Evolutionary conservation across 148 eudicot genomes (phyloP), one percentile per base, ranked within the genome.

Genomic region (Tetragonia tetragonoides): DNA sequence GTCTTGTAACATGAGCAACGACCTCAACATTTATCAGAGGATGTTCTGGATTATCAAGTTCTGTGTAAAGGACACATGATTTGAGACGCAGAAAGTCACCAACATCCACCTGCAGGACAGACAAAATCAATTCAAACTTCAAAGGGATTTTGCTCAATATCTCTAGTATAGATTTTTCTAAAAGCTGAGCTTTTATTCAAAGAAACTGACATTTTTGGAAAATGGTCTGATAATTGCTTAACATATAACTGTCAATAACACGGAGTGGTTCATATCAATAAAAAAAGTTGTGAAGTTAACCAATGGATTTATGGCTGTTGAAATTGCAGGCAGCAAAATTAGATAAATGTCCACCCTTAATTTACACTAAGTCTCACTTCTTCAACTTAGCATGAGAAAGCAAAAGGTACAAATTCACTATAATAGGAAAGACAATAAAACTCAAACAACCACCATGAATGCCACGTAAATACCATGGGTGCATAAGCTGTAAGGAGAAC

Each of bases 1-100:
- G 99, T 84, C 97, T 88, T 70, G 99, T 93, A 84, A 95, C 98
- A 80, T 95, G 99, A 59, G 99, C 99, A 41, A 93, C 91, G 56
- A 95, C 99, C 89, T 95, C 98, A 65, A 95, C 83, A 66, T 90
- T 88, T 70, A 95, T 93, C 10, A 95, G 77, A 65, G 99, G 99
- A 81, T 80, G 88, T 62, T 93, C 95, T 39, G 92, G 83, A 80
- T 83, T 78, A 81, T 91, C 92, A 57, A 80, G 73, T 85, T 95
- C 99, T 21, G 98, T 95, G 84, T 90, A 93, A 76, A 95, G 85
- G 39, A 95, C 92, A 65, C 99, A 95, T 5, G 99, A 89, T 80
- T 90, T 95, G 84, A 95, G 85, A 67, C 99, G 92, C 87, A 93
- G 80, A 83, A 93, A 91, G 80, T 95, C 97, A 68, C 99, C 99